These are phyloP conservation scores for Clavulina sp. DNA, from an alignment of 768 basidiomycete genomes.

Conservation along the genomic window DNA sequence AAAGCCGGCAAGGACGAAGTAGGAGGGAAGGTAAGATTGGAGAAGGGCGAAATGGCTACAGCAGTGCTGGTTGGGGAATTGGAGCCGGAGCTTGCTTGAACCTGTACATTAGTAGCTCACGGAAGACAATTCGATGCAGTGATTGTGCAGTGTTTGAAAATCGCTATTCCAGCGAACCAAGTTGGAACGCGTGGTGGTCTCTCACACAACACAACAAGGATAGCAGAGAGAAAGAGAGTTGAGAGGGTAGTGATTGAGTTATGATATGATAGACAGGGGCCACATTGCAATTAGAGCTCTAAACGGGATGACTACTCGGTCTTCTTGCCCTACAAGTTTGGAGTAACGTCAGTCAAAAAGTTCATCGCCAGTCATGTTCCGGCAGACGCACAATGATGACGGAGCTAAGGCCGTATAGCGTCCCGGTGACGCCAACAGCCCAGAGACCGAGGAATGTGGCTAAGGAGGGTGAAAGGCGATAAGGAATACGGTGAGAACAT, in stretches of 20 bases:
- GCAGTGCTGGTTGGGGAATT: constrained; percentile 55
- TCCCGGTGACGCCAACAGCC: constrained; percentile 35
- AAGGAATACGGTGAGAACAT: background rate
- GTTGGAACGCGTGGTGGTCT: no score
- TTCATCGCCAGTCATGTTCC: background rate
- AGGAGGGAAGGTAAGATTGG: constrained; percentile 23
- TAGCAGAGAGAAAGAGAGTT: no score
- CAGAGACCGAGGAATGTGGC: constrained; percentile 39
- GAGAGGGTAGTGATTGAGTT: no score
- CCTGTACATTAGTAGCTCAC: no score
- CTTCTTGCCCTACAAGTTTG: background rate
- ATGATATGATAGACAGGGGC: no score
- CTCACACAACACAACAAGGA: no score
- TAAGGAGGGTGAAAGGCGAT: constrained; percentile 15
- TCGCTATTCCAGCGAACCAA: no score
- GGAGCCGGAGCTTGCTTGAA: no score
- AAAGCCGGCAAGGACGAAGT: constrained; percentile 13
- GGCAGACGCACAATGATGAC: constrained; percentile 24
- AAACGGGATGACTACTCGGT: background rate
- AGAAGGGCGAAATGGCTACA: constrained; percentile 36
- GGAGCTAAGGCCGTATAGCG: constrained; percentile 31
- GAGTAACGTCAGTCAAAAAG: background rate
- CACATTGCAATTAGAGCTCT: background rate
- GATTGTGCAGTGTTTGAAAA: no score
- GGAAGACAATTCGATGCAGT: no score